Base-by-base conservation (phyloP, 1,284 basidiomycete genomes). In the Ustilago bromivora region DNA sequence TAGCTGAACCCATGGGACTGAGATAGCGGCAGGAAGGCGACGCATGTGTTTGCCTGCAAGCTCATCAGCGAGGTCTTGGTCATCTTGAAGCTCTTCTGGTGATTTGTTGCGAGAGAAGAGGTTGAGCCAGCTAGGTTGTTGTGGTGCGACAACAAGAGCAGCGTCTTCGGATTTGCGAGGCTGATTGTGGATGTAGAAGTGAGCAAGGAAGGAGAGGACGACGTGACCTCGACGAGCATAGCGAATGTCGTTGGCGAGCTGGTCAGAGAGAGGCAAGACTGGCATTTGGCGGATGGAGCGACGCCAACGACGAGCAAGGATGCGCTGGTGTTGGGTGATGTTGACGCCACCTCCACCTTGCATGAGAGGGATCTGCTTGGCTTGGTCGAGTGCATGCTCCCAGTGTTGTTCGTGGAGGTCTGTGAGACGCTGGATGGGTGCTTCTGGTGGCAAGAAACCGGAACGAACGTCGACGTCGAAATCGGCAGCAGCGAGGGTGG, bases 381-480 rank as follows among this genome's bases (percentile, higher is more conserved):
- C 84, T 90, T 89, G 46, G 58, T 87, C 87, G 47, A 89, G 67
- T 12, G 86, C 85, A 31, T 83, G 83, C 87, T 94, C 94, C 94
- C 93, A 96, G 19, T 89, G 66, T 6, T 63, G 80, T 40, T 91
- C 91, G 89, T 91, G 95, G 61, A 88, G 31, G 6, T 71, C 78
- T 0, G 90, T 89, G 0, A 98, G 89, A 11, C 91, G 89, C 43
- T 86, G 80, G 0, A 94, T 82, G 0, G 95, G 94, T 0, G 90
- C 89, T 36, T 92, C 90, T 0, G 93, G 92, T 0, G 96, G 95
- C 89, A 98, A 91, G 85, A 98, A 98, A 0, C 96, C 96, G 0
- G 94, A 94, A 28, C 92, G 89, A 2, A 93, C 93, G 84, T 96
- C 94, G 76, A 98, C 92, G 85, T 97, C 95, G 88, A 95, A 98